These are phyloP conservation scores for Petasospora fabianii DNA, from an alignment of 1,139 yeast genomes.

Conservation along the genomic window DNA sequence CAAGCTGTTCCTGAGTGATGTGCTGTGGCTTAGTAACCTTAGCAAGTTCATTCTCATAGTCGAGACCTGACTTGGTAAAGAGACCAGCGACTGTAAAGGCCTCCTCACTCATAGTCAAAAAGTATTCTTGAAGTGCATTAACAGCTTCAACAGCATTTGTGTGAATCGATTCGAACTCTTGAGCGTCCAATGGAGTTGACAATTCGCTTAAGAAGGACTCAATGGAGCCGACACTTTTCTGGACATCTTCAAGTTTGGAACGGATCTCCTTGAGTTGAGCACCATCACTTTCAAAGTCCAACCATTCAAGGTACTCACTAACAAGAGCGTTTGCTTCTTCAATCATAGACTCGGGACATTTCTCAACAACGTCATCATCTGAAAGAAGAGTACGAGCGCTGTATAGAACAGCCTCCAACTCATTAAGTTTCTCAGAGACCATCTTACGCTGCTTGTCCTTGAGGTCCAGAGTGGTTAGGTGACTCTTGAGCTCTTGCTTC, in stretches of 20 bases:
- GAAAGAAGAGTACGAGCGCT: constrained; percentile 51
- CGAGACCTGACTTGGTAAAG: constrained; percentile 41
- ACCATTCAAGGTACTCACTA: constrained; percentile 65
- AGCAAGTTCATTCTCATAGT: constrained; percentile 48
- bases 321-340: constrained; percentile 38
- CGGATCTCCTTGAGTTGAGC: constrained; percentile 40
- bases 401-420: constrained; percentile 57
- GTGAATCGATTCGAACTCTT: constrained; percentile 39
- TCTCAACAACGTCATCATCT: constrained; percentile 39
- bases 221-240: constrained; percentile 29
- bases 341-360: constrained; percentile 36
- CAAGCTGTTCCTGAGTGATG: constrained; percentile 34
- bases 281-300: constrained; percentile 67
- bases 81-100: constrained; percentile 39
- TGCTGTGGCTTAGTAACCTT: constrained; percentile 31
- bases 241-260: constrained; percentile 31
- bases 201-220: constrained; percentile 32
- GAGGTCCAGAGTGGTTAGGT: constrained; percentile 24
- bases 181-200: constrained; percentile 33
- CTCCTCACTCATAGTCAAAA: constrained; percentile 44
- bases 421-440: constrained; percentile 48
- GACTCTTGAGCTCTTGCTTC: constrained; percentile 33
- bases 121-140: constrained; percentile 41
- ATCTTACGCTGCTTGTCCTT: constrained; percentile 46
- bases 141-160: constrained; percentile 40